phyloP scores from a whole-genome alignment of 257 asterid species.

The Jacaranda mimosifolia region DNA sequence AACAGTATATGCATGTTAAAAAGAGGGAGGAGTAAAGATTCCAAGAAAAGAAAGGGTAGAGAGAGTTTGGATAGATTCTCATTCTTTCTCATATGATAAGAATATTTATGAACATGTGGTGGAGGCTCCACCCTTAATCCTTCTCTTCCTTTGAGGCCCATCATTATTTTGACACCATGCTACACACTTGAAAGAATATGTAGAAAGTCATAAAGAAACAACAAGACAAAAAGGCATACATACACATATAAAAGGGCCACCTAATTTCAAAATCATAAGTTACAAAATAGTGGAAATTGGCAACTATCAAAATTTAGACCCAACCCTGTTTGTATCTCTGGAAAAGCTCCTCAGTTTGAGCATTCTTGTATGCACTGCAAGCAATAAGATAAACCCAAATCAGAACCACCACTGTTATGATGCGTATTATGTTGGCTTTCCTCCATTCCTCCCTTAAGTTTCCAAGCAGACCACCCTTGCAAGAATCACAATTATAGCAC shows the following conservation, averaged over 20 bases:
- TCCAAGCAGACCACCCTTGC: constrained; percentile 90
- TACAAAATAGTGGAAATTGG: constrained; percentile 10
- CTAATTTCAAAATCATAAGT: constrained; percentile 14
- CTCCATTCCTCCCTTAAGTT: constrained; percentile 85
- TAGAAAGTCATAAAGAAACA: constrained; percentile 20
- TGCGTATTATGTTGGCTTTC: constrained; percentile 73
- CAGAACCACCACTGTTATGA: constrained; percentile 71
- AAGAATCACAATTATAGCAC: constrained; percentile 81
- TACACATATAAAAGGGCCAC: not conserved
- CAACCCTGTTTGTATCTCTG: constrained; percentile 69
- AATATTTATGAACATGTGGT: constrained; percentile 31
- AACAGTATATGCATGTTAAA: not conserved
- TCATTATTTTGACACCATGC: not conserved
- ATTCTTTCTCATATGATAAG: constrained; percentile 16
- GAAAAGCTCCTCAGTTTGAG: constrained; percentile 76
- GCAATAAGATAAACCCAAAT: constrained; percentile 76
- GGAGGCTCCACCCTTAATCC: not conserved
- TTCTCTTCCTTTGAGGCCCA: not conserved
- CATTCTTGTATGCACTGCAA: constrained; percentile 86
- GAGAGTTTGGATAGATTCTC: constrained; percentile 34
- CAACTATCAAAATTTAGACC: constrained; percentile 26
- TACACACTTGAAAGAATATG: constrained; percentile 40
- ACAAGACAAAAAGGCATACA: too few species aligned
- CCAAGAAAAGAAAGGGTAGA: not conserved
- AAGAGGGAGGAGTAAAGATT: not conserved